These are phyloP conservation scores for Nannizziopsis barbatae DNA, from an alignment of 2,329 filamentous ascomycete genomes.

Conservation along the genomic window DNA sequence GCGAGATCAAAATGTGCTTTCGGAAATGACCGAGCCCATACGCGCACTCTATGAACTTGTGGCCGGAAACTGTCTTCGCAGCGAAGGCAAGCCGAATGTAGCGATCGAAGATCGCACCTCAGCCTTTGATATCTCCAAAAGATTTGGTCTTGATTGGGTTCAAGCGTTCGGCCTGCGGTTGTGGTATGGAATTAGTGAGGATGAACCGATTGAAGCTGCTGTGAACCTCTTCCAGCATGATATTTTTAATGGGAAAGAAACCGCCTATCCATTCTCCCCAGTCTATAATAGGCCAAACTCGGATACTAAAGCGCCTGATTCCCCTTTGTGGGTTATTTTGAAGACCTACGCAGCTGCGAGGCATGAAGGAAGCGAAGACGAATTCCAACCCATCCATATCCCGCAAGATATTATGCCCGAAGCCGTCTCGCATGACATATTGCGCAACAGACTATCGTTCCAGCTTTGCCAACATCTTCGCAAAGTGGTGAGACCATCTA, in stretches of 20 bases:
- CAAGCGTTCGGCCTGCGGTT: conserved; percentile 83
- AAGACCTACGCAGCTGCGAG: conserved; percentile 56
- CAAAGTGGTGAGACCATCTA: conserved; percentile 36
- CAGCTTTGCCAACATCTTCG: conserved; percentile 63
- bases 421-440: conserved; percentile 61
- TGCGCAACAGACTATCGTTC: conserved; percentile 70
- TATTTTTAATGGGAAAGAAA: conserved; percentile 57
- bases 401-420: conserved; percentile 65
- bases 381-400: conserved; percentile 35
- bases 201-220: conserved; percentile 60
- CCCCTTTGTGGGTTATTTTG: conserved; percentile 77
- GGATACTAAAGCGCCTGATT: conserved; percentile 47
- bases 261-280: conserved; percentile 58
- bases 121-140: conserved; percentile 69
- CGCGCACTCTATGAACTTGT: conserved; percentile 83
- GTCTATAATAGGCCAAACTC: conserved; percentile 51
- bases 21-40: conserved; percentile 74
- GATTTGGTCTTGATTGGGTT: conserved; percentile 83
- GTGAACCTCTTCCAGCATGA: conserved; percentile 64
- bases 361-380: conserved; percentile 24
- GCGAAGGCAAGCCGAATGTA: conserved; percentile 60
- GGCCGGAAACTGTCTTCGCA: conserved; percentile 74
- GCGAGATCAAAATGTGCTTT: conserved; percentile 69
- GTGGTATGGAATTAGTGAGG: conserved; percentile 67
- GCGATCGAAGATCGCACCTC: conserved; percentile 68